Evolutionary conservation across 306 rosid species (phyloP).

Genomic region (Glycyrrhiza uralensis): DNA sequence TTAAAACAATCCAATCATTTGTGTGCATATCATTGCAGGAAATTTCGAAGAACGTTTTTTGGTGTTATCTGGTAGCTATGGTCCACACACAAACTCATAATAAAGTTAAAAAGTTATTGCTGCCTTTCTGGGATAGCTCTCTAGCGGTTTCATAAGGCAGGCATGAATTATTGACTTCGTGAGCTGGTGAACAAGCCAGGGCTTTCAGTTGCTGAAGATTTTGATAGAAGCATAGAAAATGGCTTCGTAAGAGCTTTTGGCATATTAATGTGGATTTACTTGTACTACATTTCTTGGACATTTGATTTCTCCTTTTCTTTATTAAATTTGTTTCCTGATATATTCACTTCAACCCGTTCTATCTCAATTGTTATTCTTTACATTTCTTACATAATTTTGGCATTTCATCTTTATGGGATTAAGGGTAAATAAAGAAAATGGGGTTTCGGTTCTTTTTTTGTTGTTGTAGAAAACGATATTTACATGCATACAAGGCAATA

Average conservation of each 20-base stretch:
- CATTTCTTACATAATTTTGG: conserved; percentile 25
- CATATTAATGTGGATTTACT: conserved; percentile 30
- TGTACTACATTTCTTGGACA: conserved; percentile 31
- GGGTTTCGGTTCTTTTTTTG: background rate
- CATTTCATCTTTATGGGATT: conserved; percentile 19
- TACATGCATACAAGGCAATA: background rate
- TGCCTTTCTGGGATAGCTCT: conserved; percentile 38
- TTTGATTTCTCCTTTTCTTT: conserved; percentile 8
- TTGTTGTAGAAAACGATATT: conserved; percentile 1
- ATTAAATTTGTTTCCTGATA: conserved; percentile 18
- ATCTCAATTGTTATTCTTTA: conserved; percentile 33
- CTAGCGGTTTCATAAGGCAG: conserved; percentile 32
- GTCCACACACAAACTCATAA: conserved; percentile 34
- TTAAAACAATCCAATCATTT: background rate
- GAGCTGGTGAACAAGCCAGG: conserved; percentile 35
- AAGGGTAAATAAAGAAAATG: conserved; percentile 5
- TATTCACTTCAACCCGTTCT: conserved; percentile 19
- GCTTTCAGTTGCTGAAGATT: conserved; percentile 47
- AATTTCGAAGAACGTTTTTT: conserved; percentile 33
- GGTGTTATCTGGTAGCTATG: conserved; percentile 36
- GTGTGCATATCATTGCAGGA: conserved; percentile 40
- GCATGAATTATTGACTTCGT: conserved; percentile 36
- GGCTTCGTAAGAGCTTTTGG: conserved; percentile 24
- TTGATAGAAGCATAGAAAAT: conserved; percentile 40
- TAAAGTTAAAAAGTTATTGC: conserved; percentile 29